Evolutionary conservation across 1,284 basidiomycete genomes (phyloP).

Genomic region (Dichomitus squalens): DNA sequence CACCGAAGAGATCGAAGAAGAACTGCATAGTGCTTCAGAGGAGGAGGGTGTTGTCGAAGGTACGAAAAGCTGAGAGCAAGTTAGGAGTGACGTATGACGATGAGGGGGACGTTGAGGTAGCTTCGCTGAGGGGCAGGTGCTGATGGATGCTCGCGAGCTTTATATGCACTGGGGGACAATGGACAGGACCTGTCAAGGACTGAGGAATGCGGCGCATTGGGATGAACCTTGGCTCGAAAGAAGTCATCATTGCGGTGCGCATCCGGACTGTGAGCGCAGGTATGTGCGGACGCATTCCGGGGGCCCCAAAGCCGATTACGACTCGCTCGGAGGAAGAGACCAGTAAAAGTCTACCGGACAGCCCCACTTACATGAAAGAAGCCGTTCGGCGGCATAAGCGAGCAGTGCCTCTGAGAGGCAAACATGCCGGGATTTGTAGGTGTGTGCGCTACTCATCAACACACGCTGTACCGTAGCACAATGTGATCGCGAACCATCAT

Average conservation of each 20-base stretch:
- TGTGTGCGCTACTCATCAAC: not conserved
- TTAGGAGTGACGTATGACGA: not conserved
- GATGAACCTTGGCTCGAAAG: slow-evolving; percentile 17
- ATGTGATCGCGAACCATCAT: not conserved
- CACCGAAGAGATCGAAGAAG: slow-evolving; percentile 11
- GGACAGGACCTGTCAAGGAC: slow-evolving; percentile 22
- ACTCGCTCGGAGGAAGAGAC: slow-evolving; percentile 15
- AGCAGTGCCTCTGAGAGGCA: slow-evolving; percentile 22
- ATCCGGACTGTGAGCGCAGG: slow-evolving; percentile 4
- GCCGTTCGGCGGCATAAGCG: slow-evolving; percentile 11
- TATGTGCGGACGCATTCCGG: slow-evolving; percentile 14
- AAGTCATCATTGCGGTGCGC: slow-evolving; percentile 13
- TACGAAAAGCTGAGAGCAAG: not conserved
- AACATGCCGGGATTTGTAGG: slow-evolving; percentile 5
- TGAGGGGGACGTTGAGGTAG: slow-evolving; percentile 2
- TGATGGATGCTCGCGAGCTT: not conserved
- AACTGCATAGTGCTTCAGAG: slow-evolving; percentile 18
- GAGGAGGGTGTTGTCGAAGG: not conserved
- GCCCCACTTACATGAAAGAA: slow-evolving; percentile 21
- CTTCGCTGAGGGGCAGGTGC: slow-evolving; percentile 3
- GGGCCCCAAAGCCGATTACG: slow-evolving; percentile 19
- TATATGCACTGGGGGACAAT: slow-evolving; percentile 10
- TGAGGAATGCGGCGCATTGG: not conserved
- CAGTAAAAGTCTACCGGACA: slow-evolving; percentile 22
- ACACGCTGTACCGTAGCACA: not conserved